phyloP scores from a whole-genome alignment of 176 grass and related monocot genomes.

The Eremochloa ophiuroides region DNA sequence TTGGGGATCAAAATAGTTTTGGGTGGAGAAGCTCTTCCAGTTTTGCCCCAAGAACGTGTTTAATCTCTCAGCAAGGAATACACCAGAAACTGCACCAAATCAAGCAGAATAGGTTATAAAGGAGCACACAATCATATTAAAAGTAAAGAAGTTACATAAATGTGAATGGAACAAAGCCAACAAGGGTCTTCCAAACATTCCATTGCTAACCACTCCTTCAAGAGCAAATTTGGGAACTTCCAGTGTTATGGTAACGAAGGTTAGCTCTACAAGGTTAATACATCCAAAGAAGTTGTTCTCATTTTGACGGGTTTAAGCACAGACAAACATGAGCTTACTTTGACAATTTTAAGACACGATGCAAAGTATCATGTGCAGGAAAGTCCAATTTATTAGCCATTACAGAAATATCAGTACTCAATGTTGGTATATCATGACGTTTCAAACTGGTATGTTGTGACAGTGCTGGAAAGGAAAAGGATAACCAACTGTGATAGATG shows the following conservation, averaged over 20 bases:
- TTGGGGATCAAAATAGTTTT: slow-evolving; percentile 92
- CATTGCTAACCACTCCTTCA: neutral
- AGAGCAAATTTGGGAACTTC: neutral
- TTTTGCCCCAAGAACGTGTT: slow-evolving; percentile 62
- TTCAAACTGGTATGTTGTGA: neutral
- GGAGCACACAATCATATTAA: neutral
- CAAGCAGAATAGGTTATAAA: neutral
- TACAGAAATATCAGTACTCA: neutral
- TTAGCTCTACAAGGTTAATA: neutral
- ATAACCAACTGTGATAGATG: neutral
- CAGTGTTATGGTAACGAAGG: neutral
- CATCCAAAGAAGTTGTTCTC: neutral
- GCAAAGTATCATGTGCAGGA: neutral
- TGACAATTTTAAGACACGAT: neutral
- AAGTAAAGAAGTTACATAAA: neutral
- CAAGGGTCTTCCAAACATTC: neutral
- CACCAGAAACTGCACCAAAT: slow-evolving; percentile 71
- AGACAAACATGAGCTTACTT: too few relatives aligned
- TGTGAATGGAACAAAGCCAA: neutral
- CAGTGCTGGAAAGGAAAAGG: neutral
- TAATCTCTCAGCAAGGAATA: slow-evolving; percentile 76
- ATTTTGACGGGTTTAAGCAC: neutral
- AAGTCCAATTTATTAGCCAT: too few relatives aligned
- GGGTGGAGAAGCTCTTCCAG: slow-evolving; percentile 87
- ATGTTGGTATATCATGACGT: neutral